Conservation (phyloP, 2,329 filamentous ascomycete genomes). For the Camillea tinctor region DNA sequence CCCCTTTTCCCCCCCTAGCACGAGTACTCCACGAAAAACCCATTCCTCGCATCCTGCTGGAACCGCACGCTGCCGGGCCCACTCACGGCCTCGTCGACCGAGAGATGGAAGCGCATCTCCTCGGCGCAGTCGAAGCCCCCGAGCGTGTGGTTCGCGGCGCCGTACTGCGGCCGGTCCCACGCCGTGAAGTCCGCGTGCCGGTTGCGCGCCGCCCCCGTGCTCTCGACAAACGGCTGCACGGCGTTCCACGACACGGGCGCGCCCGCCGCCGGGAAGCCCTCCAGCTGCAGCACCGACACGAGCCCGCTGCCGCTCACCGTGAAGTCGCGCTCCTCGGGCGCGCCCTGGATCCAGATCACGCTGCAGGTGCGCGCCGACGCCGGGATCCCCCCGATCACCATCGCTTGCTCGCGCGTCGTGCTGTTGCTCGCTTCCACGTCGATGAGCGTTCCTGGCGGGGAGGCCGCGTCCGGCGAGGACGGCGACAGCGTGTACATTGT, state of each 20-base stretch:
- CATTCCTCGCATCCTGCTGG: background rate
- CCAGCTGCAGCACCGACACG: background rate
- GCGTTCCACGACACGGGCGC: background rate
- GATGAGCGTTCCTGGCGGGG: background rate
- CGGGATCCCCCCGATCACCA: background rate
- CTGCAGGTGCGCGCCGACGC: background rate
- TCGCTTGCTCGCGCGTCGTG: background rate
- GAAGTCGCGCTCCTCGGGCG: background rate
- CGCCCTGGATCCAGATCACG: background rate
- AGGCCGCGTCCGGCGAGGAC: background rate
- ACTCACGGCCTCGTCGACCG: background rate
- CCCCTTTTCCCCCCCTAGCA: background rate
- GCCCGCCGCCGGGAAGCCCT: background rate
- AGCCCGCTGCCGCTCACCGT: background rate
- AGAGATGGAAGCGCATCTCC: background rate
- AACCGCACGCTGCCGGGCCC: background rate
- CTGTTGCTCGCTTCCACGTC: background rate
- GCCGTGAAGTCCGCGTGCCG: background rate
- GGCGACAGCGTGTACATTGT: background rate
- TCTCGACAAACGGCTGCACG: background rate
- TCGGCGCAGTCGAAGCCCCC: background rate
- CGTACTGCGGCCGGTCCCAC: constrained; percentile 1
- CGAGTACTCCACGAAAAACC: background rate
- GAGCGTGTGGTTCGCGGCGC: background rate
- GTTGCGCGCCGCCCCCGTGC: background rate